These are phyloP conservation scores for Quercus wislizeni DNA, from an alignment of 306 rosid genomes.

Conservation along the genomic window DNA sequence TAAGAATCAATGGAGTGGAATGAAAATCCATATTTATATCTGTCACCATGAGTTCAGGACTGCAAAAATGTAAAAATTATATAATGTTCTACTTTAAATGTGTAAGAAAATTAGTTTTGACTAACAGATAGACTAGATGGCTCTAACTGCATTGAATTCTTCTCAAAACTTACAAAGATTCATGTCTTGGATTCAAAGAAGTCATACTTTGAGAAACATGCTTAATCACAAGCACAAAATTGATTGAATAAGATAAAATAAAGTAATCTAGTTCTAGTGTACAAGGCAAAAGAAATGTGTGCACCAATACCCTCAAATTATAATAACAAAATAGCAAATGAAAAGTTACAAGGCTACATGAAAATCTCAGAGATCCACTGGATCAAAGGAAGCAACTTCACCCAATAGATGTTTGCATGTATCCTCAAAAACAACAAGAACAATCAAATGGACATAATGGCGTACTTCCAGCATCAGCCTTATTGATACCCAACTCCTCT, in stretches of 20 bases:
- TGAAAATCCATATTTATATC: not conserved
- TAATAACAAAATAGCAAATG: not conserved
- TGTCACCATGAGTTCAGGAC: not conserved
- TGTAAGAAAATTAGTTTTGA: not conserved
- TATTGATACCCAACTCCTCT: constrained; percentile 63
- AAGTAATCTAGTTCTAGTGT: not conserved
- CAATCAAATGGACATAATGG: constrained; percentile 88
- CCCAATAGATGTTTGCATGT: not conserved
- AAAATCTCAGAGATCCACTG: not conserved
- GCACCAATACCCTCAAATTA: not conserved
- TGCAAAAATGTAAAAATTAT: not conserved
- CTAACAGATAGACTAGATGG: not conserved
- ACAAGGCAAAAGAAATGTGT: not conserved
- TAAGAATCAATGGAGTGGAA: not conserved
- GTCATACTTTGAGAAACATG: no score
- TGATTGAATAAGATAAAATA: not conserved
- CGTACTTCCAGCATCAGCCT: constrained; percentile 65
- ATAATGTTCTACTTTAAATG: no score
- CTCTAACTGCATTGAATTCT: not conserved
- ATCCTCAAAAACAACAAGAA: constrained; percentile 69
- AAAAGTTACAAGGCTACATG: constrained; percentile 10
- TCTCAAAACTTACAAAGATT: no score
- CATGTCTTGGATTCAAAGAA: no score
- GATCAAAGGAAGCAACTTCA: not conserved
- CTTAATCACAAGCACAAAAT: not conserved